Base-by-base conservation (phyloP, 257 asterid species). In the Petunia axillaris region DNA sequence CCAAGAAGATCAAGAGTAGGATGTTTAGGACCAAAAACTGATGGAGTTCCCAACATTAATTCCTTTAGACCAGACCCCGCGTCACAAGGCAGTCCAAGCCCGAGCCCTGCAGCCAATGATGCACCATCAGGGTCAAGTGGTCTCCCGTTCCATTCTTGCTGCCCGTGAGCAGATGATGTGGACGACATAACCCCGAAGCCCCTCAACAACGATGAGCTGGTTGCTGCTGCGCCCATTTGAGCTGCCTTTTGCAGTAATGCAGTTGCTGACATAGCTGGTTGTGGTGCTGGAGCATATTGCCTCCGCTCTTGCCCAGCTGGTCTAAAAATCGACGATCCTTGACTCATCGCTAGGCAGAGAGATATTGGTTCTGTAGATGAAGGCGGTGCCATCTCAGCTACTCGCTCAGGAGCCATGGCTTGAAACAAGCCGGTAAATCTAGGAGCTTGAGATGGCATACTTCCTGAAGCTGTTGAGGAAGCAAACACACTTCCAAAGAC, bases 161-260 rank as follows among this genome's bases (percentile, higher is more conserved):
- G 75, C 38, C 85, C 88, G 0, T 81, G 46, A 1, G 92, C 78
- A 40, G 88, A 62, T 0, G 88, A 67, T 39, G 92, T 73, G 15
- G 93, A 86, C 7, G 94, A 83, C 48, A 86, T 81, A 59, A 91
- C 83, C 37, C 94, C 96, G 0, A 92, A 84, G 8, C 94, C 92
- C 79, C 94, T 89, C 76, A 93, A 83, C 5, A 94, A 79, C 1
- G 98, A 92, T 2, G 93, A 88, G 48, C 87, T 90, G 1, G 97
- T 86, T 35, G 94, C 76, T 37, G 91, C 79, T 75, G 95, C 87
- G 8, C 97, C 97, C 84, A 93, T 90, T 82, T 93, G 93, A 71
- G 97, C 97, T 13, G 97, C 97, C 87, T 92, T 94, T 76, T 92
- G 98, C 11, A 94, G 89, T 85, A 94, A 88, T 37, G 98, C 97